Evolutionary conservation across 106 monocot species (phyloP), one percentile per base, ranked within the genome.

Genomic region (Iris macrosiphon): DNA sequence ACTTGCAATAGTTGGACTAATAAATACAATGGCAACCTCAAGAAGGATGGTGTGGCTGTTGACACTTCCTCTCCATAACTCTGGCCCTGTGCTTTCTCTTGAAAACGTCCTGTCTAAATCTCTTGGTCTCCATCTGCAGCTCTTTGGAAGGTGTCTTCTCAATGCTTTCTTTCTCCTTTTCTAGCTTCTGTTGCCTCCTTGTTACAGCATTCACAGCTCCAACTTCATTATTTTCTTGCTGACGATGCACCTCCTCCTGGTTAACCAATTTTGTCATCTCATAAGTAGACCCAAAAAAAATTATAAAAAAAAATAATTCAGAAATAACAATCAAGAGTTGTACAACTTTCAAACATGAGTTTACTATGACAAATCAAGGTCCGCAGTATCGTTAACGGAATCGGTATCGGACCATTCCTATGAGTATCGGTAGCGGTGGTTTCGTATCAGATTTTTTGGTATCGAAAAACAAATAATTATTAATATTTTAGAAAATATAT

Each of bases 91-190:
- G 57, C 38, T 66, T 66, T 73, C 67, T 73, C 54, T 73, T 79
- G 60, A 73, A 73, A 43, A 73, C 60, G 58, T 73, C 79, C 45
- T 73, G 64, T 45, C 79, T 66, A 31, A 79, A 73, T 40, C 20
- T 57, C 52, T 64, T 79, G 49, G 73, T 79, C 43, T 79, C 73
- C n/a, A 1, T 27, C 50, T 68, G 42, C 28, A 79, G 29, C 26
- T 79, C 67, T 73, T 59, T 69, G 43, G 49, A 50, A 17, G 79
- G 79, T 3, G 19, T 57, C 30, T 20, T 56, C 61, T 73, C 58
- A 1, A 79, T 79, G 22, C 44, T 25, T 19, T 73, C 33, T 50
- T 68, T 79, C 45, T 79, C 73, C 1, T 10, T 24, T 33, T 73
- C 58, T 4, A 79, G 68, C 73, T 63, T 73, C 33, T 31, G 30